phyloP scores from a whole-genome alignment of 2,329 filamentous ascomycete species.

The Dryadomyces quercus-mongolicae region DNA sequence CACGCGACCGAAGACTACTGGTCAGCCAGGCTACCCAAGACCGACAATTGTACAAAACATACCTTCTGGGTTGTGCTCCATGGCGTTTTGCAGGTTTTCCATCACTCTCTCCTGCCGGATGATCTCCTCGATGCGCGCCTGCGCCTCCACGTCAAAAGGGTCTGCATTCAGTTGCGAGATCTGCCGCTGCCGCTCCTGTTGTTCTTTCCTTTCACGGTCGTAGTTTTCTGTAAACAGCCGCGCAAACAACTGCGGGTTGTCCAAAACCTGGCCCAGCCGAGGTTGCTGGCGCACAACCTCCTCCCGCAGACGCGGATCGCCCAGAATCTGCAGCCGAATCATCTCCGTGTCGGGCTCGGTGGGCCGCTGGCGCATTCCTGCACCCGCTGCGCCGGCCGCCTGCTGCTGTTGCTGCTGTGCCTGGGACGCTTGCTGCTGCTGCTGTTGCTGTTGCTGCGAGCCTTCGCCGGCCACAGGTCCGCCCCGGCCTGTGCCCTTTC shows the following conservation, averaged over 20 bases:
- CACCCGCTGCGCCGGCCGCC: slow-evolving; percentile 2
- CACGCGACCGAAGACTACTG: slow-evolving; percentile 77
- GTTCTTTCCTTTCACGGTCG: slow-evolving; percentile 57
- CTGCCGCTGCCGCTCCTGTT: slow-evolving; percentile 67
- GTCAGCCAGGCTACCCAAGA: neutral
- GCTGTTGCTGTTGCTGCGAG: slow-evolving; percentile 19
- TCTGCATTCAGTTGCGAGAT: slow-evolving; percentile 83
- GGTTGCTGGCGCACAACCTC: slow-evolving; percentile 63
- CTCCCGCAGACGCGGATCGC: slow-evolving; percentile 59
- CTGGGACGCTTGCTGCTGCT: slow-evolving; percentile 19
- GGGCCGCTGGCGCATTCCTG: neutral
- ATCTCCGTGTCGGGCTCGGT: slow-evolving; percentile 59
- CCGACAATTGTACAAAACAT: slow-evolving; percentile 18
- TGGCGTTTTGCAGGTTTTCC: slow-evolving; percentile 90
- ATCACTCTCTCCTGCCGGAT: slow-evolving; percentile 90
- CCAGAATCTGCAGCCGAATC: slow-evolving; percentile 70
- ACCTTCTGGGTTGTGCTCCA: slow-evolving; percentile 97
- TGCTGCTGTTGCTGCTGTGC: slow-evolving; percentile 19
- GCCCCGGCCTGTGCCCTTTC: slow-evolving; percentile 30
- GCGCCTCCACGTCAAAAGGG: slow-evolving; percentile 85
- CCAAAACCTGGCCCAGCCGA: slow-evolving; percentile 61
- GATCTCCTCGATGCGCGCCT: slow-evolving; percentile 89
- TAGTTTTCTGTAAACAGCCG: slow-evolving; percentile 57
- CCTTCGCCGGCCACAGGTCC: slow-evolving; percentile 20
- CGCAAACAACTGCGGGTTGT: slow-evolving; percentile 66